Conservation (phyloP, 345 rosid genomes). For the Dipteronia dyeriana region DNA sequence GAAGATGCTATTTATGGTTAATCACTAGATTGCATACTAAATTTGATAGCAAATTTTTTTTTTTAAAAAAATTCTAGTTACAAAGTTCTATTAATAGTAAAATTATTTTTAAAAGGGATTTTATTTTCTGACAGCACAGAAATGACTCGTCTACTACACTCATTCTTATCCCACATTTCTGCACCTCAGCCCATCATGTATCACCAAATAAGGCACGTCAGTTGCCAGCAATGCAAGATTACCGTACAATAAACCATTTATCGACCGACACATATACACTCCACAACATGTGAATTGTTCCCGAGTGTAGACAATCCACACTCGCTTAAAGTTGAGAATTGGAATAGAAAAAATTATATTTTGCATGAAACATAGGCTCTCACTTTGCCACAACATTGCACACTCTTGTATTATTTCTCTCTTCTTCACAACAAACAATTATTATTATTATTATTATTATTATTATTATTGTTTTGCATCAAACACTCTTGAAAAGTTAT, state of each 20-base stretch:
- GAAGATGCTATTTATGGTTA: too few relatives aligned
- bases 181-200: too few relatives aligned
- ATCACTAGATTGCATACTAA: too few relatives aligned
- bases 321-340: slow-evolving; percentile 7
- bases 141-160: too few relatives aligned
- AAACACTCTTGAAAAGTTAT: background rate
- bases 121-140: too few relatives aligned
- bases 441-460: too few relatives aligned
- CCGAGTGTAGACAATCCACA: background rate
- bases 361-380: slow-evolving; percentile 1
- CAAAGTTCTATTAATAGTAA: too few relatives aligned
- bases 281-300: background rate
- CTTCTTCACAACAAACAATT: background rate
- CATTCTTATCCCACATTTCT: too few relatives aligned
- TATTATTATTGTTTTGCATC: background rate
- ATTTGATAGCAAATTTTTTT: too few relatives aligned
- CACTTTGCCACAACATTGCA: background rate
- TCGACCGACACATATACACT: background rate
- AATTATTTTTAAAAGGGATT: too few relatives aligned
- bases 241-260: background rate
- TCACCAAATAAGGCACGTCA: background rate
- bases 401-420: background rate
- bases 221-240: background rate
- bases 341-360: background rate
- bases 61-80: too few relatives aligned